Percentiles rank a stretch among this genome's conserved stretches.
Evolutionary conservation across 768 basidiomycete species (phyloP).

Genomic region (Lyophyllum semitale): DNA sequence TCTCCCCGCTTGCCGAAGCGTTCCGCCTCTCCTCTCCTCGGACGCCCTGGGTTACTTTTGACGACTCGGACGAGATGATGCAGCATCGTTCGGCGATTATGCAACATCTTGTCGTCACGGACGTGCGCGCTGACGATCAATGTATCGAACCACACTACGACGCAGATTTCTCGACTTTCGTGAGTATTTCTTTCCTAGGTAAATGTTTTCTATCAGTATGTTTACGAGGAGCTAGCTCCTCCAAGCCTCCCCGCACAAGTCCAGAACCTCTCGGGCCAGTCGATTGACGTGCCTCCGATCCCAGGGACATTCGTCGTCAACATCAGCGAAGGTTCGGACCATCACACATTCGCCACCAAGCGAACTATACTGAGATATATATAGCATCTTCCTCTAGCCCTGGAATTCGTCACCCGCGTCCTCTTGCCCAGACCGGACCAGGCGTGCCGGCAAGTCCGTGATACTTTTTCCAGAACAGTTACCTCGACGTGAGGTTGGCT

Average conservation of each 20-base stretch:
- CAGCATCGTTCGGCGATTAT: slow-evolving; percentile 81
- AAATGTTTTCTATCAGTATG: neutral
- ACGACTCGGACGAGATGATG: slow-evolving; percentile 59
- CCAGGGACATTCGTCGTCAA: slow-evolving; percentile 82
- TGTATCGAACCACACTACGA: slow-evolving; percentile 89
- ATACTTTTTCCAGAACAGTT: slow-evolving; percentile 86
- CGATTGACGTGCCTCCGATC: slow-evolving; percentile 83
- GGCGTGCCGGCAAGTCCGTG: slow-evolving; percentile 50
- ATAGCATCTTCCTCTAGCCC: slow-evolving; percentile 41
- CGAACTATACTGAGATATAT: neutral
- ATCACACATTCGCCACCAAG: neutral
- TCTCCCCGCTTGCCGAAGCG: slow-evolving; percentile 65
- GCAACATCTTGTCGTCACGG: slow-evolving; percentile 64
- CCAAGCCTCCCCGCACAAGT: slow-evolving; percentile 79
- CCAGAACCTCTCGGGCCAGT: slow-evolving; percentile 76
- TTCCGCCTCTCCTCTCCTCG: slow-evolving; percentile 63
- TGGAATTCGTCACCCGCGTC: slow-evolving; percentile 80
- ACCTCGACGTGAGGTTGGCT: slow-evolving; percentile 52
- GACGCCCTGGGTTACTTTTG: slow-evolving; percentile 67
- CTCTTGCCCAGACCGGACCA: slow-evolving; percentile 54
- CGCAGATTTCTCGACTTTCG: slow-evolving; percentile 81
- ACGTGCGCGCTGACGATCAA: slow-evolving; percentile 48
- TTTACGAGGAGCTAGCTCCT: slow-evolving; percentile 51
- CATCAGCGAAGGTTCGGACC: slow-evolving; percentile 65
- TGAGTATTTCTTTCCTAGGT: slow-evolving; percentile 30